These are phyloP conservation scores for Arachis stenosperma DNA, from an alignment of 306 rosid species.

Conservation along the genomic window DNA sequence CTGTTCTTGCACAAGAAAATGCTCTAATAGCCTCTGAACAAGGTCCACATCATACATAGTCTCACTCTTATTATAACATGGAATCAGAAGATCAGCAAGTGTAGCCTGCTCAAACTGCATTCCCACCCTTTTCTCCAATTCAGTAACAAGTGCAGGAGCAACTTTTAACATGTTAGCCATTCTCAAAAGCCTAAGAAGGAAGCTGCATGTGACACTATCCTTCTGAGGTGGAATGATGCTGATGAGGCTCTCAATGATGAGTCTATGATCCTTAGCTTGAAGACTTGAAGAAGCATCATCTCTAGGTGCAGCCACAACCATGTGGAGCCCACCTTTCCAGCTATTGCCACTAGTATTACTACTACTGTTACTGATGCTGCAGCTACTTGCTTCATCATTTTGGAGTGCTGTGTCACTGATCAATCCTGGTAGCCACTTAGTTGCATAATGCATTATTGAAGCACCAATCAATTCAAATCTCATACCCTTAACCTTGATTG, in stretches of 20 bases:
- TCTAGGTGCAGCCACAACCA: constrained; percentile 70
- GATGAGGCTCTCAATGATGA: constrained; percentile 88
- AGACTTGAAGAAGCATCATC: constrained; percentile 56
- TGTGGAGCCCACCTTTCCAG: constrained; percentile 85
- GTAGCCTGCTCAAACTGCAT: constrained; percentile 98
- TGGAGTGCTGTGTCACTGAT: constrained; percentile 42
- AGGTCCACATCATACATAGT: constrained; percentile 92
- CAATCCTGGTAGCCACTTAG: constrained; percentile 87
- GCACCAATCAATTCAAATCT: constrained; percentile 83
- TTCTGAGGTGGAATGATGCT: constrained; percentile 97
- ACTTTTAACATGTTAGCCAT: constrained; percentile 88
- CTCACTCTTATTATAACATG: constrained; percentile 67
- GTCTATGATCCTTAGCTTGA: constrained; percentile 83
- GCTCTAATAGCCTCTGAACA: constrained; percentile 90
- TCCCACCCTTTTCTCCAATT: constrained; percentile 92
- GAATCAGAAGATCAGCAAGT: constrained; percentile 79
- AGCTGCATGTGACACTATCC: constrained; percentile 93
- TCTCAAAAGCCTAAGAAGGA: constrained; percentile 87
- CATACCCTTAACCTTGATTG: constrained; percentile 96
- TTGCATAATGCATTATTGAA: constrained; percentile 76
- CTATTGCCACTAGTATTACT: constrained; percentile 46
- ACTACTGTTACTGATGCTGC: constrained; percentile 52
- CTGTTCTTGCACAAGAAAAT: constrained; percentile 93
- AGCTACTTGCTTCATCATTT: constrained; percentile 65
- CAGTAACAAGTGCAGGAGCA: constrained; percentile 91